Evolutionary conservation across 2,329 filamentous ascomycete species (phyloP).

Genomic region (Fusarium mangiferae): DNA sequence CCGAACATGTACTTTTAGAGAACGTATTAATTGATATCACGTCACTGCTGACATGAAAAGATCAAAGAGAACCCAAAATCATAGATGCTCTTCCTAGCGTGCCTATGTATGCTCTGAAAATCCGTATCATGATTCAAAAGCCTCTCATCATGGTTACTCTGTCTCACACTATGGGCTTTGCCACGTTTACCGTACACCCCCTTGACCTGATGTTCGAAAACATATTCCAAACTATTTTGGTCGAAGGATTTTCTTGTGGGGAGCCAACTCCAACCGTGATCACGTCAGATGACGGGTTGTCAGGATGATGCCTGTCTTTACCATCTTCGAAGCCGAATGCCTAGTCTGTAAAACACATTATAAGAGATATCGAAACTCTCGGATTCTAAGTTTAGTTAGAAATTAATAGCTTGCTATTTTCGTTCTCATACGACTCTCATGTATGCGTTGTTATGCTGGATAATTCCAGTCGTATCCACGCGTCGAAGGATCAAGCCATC

Average conservation of each 20-base stretch:
- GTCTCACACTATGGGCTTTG: rapidly evolving
- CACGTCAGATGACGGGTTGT: background rate
- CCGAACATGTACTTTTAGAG: conserved; percentile 39
- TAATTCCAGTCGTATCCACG: background rate
- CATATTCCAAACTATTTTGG: background rate
- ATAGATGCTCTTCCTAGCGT: too few relatives aligned
- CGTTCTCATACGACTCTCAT: rapidly evolving
- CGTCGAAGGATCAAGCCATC: background rate
- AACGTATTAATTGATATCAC: background rate
- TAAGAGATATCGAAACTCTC: rapidly evolving
- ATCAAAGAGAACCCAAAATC: rapidly evolving
- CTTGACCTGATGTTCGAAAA: background rate
- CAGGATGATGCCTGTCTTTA: background rate
- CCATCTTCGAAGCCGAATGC: background rate
- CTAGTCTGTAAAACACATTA: rapidly evolving
- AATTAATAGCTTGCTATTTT: background rate
- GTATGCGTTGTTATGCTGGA: background rate
- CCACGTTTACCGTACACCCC: rapidly evolving
- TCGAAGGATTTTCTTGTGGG: background rate
- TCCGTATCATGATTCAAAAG: background rate
- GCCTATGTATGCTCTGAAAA: too few relatives aligned
- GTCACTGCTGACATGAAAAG: rapidly evolving
- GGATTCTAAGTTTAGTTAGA: too few relatives aligned
- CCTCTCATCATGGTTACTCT: rapidly evolving
- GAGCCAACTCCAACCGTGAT: background rate